Base-by-base conservation (phyloP, 345 rosid genomes). In the Rubroshorea leprosula region DNA sequence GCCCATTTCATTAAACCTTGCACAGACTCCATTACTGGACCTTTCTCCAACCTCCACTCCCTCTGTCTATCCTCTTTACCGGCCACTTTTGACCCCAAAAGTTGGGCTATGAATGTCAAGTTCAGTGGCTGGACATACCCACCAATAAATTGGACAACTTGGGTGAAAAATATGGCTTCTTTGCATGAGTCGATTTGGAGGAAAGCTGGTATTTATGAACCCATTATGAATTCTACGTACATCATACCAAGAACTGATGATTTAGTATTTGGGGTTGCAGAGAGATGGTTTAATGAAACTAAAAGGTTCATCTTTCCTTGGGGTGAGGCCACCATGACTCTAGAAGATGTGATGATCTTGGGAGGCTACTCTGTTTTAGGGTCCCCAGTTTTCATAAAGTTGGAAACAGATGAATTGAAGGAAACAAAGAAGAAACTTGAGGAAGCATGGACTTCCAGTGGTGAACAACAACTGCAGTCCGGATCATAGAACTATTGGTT, bases 241-340 rank as follows among this genome's bases (percentile, higher is more conserved):
- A 15, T 20, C 35, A 53, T 78, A 24, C 20, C 35, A 8, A 69
- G 41, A 55, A 39, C 66, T 46, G 6, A 1, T 27, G 67, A 54
- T 19, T 68, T 72, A 61, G 27, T 78, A 38, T 23, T 72, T 15
- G 72, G 65, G 23, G 17, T 74, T 54, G 77, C 64, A 0, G 66
- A 69, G 61, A 74, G 31, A 60, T 74, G 75, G 75, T 65, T 61
- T 25, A 55, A 66, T 0, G 68, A 66, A 8, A 74, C 72, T 11
- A 71, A 74, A 47, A 57, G 74, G 4, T 77, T 74, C 59, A 29
- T 74, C 17, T 78, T 71, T 27, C 39, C 77, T 13, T 74, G 67
- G 75, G 79, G 75, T 12, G 75, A 74, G 66, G 79, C 71, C 0
- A 72, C 77, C 2, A 22, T 78, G 21, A 74, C 79, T 0, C 65